phyloP scores from a whole-genome alignment of 495 filamentous ascomycete species.

The Neurospora tetrasperma region DNA sequence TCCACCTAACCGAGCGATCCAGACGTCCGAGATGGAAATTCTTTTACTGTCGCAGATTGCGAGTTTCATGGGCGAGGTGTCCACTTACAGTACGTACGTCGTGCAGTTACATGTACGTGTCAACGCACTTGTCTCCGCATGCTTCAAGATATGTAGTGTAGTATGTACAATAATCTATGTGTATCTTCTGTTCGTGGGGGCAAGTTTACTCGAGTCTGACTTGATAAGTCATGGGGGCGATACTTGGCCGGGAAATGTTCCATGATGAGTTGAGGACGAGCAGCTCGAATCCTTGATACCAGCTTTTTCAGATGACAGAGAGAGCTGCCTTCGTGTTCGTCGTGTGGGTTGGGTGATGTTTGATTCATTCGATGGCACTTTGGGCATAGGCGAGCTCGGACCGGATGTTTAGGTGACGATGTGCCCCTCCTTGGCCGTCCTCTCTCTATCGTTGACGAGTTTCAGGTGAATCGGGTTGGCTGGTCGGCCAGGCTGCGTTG shows the following conservation, averaged over 20 bases:
- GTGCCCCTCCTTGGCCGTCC: constrained; percentile 9
- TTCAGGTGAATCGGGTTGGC: constrained; percentile 17
- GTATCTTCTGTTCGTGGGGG: background rate
- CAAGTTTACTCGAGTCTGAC: background rate
- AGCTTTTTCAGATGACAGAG: background rate
- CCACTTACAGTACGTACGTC: background rate
- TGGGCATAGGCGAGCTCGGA: background rate
- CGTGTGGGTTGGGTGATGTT: background rate
- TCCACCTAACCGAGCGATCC: background rate
- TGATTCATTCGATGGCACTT: background rate
- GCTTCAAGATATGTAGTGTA: background rate
- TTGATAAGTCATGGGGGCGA: background rate
- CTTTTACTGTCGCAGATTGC: background rate
- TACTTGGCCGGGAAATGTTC: background rate
- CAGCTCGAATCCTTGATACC: background rate
- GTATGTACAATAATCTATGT: background rate
- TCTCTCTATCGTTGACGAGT: constrained; percentile 21
- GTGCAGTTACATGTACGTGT: background rate
- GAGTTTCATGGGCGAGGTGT: background rate
- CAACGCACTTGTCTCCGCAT: background rate
- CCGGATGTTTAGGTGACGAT: constrained; percentile 6
- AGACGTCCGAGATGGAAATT: background rate
- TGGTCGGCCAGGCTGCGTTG: background rate
- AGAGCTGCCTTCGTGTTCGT: background rate
- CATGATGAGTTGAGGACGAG: background rate